phyloP scores from a whole-genome alignment of 768 basidiomycete genomes.

The Dentipellis sp. region DNA sequence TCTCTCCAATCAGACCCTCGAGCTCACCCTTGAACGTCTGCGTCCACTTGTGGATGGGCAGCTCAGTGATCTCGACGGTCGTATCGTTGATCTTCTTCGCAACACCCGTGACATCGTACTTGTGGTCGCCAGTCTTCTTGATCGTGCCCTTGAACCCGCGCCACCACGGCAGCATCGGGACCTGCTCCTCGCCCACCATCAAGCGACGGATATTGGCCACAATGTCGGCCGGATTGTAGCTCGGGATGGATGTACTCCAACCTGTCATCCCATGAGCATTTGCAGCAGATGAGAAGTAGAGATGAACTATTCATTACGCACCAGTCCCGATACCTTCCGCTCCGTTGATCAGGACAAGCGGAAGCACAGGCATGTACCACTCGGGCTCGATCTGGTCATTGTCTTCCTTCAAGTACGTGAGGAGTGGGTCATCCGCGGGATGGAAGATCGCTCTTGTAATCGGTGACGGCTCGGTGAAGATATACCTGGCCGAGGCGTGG shows the following conservation, averaged over 20 bases:
- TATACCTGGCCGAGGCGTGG: conserved; percentile 93
- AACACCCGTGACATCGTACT: conserved; percentile 73
- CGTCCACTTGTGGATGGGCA: conserved; percentile 96
- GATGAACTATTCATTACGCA: conserved; percentile 22
- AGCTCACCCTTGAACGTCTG: conserved; percentile 86
- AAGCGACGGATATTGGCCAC: conserved; percentile 79
- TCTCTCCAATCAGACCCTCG: conserved; percentile 83
- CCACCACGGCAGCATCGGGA: conserved; percentile 95
- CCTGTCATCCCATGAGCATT: conserved; percentile 34
- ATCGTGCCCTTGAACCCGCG: conserved; percentile 89
- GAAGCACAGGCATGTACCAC: conserved; percentile 87
- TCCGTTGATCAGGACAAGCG: conserved; percentile 86
- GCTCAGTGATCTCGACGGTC: conserved; percentile 91
- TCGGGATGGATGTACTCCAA: conserved; percentile 91
- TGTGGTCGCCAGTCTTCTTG: conserved; percentile 73
- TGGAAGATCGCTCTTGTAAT: conserved; percentile 76
- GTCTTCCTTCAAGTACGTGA: conserved; percentile 81
- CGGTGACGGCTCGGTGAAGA: conserved; percentile 72
- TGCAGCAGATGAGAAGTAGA: not conserved
- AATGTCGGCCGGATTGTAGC: conserved; percentile 88
- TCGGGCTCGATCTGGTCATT: conserved; percentile 84
- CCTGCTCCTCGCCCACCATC: conserved; percentile 78
- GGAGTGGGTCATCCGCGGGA: conserved; percentile 76
- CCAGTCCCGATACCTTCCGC: conserved; percentile 97
- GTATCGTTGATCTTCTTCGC: conserved; percentile 71